phyloP scores from a whole-genome alignment of 2,329 filamentous ascomycete species.

The Corniculantispora saksenae region DNA sequence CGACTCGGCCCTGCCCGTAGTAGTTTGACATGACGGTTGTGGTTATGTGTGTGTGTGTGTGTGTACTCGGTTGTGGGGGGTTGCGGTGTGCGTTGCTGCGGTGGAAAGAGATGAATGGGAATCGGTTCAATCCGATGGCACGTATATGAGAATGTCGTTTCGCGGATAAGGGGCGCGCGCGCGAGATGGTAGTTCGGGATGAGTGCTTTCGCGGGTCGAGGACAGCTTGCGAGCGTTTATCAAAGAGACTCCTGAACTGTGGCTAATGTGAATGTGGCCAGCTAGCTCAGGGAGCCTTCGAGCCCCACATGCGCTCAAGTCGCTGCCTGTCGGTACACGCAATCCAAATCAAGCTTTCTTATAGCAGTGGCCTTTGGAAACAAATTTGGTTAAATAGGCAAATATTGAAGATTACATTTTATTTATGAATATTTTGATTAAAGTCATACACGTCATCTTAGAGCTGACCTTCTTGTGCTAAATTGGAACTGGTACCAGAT shows the following conservation, averaged over 20 bases:
- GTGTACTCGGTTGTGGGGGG: background rate
- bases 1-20: slow-evolving; percentile 76
- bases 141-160: background rate
- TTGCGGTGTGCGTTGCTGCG: background rate
- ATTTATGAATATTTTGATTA: too few species aligned
- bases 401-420: background rate
- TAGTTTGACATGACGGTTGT: slow-evolving; percentile 37
- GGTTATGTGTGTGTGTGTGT: slow-evolving; percentile 10
- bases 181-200: background rate
- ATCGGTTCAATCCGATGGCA: background rate
- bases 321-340: slow-evolving; percentile 1
- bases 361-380: background rate
- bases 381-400: background rate
- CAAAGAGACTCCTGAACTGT: slow-evolving; percentile 13
- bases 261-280: slow-evolving; percentile 7
- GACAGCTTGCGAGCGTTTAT: slow-evolving; percentile 11
- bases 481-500: too few species aligned
- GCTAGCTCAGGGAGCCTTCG: slow-evolving; percentile 1
- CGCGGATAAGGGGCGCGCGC: background rate
- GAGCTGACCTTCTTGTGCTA: too few species aligned
- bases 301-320: slow-evolving; percentile 10
- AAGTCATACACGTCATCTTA: too few species aligned
- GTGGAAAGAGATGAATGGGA: background rate
- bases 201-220: background rate
- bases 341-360: background rate